Evolutionary conservation across 192 early-diverging fungal species (phyloP).

Genomic region (Neocallimastix lanati): DNA sequence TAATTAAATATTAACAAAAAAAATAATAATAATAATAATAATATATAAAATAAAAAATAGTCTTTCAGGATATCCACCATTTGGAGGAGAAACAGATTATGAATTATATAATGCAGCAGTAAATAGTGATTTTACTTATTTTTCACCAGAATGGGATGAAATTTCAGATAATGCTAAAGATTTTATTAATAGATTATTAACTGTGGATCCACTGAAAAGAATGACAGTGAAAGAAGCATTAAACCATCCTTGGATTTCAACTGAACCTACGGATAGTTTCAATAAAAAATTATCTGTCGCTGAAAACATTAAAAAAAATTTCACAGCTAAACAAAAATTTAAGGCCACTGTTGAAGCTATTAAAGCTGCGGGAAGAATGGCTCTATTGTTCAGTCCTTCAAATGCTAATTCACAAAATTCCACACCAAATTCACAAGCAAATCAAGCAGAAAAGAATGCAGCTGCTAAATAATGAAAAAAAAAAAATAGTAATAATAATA

Average conservation of each 20-base stretch:
- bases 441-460: too few relatives aligned
- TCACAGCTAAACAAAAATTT: not conserved
- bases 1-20: too few relatives aligned
- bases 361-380: not conserved
- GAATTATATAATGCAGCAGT: not conserved
- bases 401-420: too few relatives aligned
- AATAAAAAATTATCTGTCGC: not conserved
- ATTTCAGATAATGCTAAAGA: constrained; percentile 22
- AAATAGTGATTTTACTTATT: not conserved
- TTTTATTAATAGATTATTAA: constrained; percentile 30
- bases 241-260: constrained; percentile 29
- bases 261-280: not conserved
- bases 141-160: not conserved
- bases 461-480: too few relatives aligned
- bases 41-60: not conserved
- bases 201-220: constrained; percentile 31
- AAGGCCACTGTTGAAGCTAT: not conserved
- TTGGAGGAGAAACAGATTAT: not conserved
- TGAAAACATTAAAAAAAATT: not conserved
- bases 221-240: constrained; percentile 29
- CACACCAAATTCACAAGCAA: too few relatives aligned
- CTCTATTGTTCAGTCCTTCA: not conserved
- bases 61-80: not conserved
- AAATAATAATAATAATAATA: too few relatives aligned
- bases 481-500: too few relatives aligned